Evolutionary conservation across 139 green algal species (phyloP).

Genomic region (Coccomyxa sp.): DNA sequence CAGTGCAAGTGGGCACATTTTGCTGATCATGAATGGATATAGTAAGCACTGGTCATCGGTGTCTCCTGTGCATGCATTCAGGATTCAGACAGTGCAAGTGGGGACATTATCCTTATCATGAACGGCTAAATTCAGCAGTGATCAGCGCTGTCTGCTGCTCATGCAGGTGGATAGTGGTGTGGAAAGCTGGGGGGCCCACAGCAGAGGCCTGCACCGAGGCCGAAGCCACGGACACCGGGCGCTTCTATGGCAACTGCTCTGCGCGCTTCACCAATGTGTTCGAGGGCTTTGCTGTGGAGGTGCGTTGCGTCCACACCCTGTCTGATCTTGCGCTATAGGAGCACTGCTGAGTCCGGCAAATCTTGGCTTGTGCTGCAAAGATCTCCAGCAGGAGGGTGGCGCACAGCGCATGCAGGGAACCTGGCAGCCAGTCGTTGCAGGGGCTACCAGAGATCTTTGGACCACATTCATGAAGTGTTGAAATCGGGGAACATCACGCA

Average conservation of each 20-base stretch:
- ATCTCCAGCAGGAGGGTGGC: neutral
- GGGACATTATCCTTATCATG: too few relatives aligned
- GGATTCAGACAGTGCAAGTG: too few relatives aligned
- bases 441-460: too few relatives aligned
- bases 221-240: neutral
- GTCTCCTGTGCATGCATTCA: too few relatives aligned
- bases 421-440: neutral
- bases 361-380: neutral
- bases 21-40: too few relatives aligned
- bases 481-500: too few relatives aligned
- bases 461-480: too few relatives aligned
- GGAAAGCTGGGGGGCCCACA: neutral
- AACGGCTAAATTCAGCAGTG: too few relatives aligned
- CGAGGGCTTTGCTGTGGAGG: slow-evolving; percentile 9
- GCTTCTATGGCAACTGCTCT: slow-evolving; percentile 11
- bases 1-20: too few relatives aligned
- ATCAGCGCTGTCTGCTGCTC: too few relatives aligned
- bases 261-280: slow-evolving; percentile 6
- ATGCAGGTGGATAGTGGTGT: slow-evolving; percentile 22
- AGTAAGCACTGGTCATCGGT: too few relatives aligned
- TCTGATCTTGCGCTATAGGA: too few relatives aligned
- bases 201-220: slow-evolving; percentile 5
- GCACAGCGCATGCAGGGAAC: neutral
- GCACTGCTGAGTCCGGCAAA: neutral
- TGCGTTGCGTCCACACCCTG: neutral